Percentiles rank a stretch among this genome's conserved stretches.
These are phyloP conservation scores for Mycena pura DNA, from an alignment of 768 basidiomycete genomes.

Conservation along the genomic window DNA sequence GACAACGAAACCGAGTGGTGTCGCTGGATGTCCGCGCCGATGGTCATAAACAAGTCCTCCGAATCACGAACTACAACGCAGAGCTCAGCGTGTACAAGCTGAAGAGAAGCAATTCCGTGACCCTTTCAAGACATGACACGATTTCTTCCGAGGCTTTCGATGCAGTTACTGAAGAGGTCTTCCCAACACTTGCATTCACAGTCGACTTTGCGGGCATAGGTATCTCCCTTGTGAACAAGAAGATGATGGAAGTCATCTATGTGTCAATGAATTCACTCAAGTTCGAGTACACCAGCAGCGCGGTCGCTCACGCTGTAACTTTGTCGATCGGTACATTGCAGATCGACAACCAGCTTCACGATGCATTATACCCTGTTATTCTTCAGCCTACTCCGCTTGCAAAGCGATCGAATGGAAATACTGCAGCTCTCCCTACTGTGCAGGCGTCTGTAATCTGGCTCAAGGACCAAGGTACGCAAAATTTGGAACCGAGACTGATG, in stretches of 20 bases:
- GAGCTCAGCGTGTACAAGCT: constrained; percentile 91
- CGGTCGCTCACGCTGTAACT: constrained; percentile 79
- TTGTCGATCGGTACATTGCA: constrained; percentile 88
- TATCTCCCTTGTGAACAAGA: constrained; percentile 87
- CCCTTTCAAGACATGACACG: constrained; percentile 70
- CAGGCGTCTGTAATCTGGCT: constrained; percentile 89
- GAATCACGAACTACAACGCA: constrained; percentile 86
- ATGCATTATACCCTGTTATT: constrained; percentile 93
- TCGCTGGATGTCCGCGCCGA: constrained; percentile 95
- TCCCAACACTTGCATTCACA: constrained; percentile 67
- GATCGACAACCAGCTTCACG: constrained; percentile 97
- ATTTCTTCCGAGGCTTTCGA: constrained; percentile 82
- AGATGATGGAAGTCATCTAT: constrained; percentile 90
- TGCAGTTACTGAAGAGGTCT: constrained; percentile 77
- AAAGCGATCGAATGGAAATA: constrained; percentile 75
- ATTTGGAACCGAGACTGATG: not conserved
- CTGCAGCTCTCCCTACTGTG: constrained; percentile 86
- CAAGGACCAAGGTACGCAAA: constrained; percentile 83
- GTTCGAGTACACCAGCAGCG: constrained; percentile 84
- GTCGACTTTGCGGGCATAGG: constrained; percentile 91
- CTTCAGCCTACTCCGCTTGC: constrained; percentile 91
- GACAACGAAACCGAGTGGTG: constrained; percentile 66
- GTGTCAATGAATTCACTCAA: constrained; percentile 78
- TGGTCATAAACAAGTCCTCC: constrained; percentile 81
- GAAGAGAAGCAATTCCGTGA: constrained; percentile 52